A percentile compares a stretch with the other conserved stretches of the same genome.
Evolutionary conservation across 176 grass and related monocot species (phyloP).

Genomic region (Oryza australiensis): DNA sequence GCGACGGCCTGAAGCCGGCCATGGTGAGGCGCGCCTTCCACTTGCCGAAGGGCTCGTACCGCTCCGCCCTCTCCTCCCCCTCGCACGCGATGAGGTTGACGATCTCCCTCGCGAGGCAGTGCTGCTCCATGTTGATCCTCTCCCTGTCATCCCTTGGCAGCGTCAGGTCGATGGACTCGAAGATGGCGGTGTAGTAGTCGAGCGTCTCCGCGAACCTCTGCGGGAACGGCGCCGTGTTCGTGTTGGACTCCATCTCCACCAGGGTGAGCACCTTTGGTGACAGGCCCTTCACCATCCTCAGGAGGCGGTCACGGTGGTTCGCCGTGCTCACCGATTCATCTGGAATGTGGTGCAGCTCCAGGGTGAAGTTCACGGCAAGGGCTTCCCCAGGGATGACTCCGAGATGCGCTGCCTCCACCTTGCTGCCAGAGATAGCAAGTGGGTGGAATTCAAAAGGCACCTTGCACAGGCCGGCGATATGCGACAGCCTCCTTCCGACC

Average conservation of each 20-base stretch:
- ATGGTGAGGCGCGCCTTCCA: conserved; percentile 85
- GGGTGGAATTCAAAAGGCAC: conserved; percentile 88
- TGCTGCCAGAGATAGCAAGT: conserved; percentile 32
- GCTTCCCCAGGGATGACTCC: conserved; percentile 58
- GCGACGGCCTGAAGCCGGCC: conserved; percentile 82
- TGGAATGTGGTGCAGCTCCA: conserved; percentile 82
- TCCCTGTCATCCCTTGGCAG: conserved; percentile 65
- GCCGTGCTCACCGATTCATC: conserved; percentile 86
- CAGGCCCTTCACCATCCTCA: conserved; percentile 74
- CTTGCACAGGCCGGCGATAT: conserved; percentile 65
- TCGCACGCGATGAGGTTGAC: conserved; percentile 89
- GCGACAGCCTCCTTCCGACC: conserved; percentile 68
- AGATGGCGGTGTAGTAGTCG: conserved; percentile 85
- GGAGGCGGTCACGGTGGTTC: conserved; percentile 79
- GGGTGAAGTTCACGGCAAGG: conserved; percentile 85
- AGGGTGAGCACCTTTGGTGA: conserved; percentile 84
- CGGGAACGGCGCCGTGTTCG: conserved; percentile 76
- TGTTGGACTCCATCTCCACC: conserved; percentile 90
- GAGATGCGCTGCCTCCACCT: conserved; percentile 63
- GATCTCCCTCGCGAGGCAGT: conserved; percentile 90
- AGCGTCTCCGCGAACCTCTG: conserved; percentile 77
- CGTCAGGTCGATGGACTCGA: conserved; percentile 88
- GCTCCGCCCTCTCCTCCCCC: conserved; percentile 77
- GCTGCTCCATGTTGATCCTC: conserved; percentile 84
- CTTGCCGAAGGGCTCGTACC: conserved; percentile 84